A percentile compares a stretch with the other conserved stretches of the same genome.
These are phyloP conservation scores for Magnolia kwangsiensis DNA, from an alignment of 164 flowering plant species.

Conservation along the genomic window DNA sequence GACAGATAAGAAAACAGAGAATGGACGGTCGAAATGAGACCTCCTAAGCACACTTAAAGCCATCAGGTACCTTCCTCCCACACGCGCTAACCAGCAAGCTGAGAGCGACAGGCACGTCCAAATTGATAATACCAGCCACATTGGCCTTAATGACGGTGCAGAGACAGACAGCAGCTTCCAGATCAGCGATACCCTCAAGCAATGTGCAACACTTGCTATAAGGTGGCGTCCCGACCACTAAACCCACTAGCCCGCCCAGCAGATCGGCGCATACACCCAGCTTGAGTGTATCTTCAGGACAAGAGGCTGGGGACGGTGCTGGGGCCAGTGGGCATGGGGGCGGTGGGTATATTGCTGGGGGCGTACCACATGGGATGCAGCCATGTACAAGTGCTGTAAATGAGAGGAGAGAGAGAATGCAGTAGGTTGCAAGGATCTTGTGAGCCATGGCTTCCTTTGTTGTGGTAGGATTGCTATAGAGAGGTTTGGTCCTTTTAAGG, in stretches of 20 bases:
- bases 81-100: constrained; percentile 41
- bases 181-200: constrained; percentile 43
- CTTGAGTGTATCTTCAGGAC: constrained; percentile 53
- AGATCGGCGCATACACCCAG: constrained; percentile 49
- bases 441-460: not conserved
- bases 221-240: constrained; percentile 24
- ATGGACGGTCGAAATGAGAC: not conserved
- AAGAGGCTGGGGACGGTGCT: constrained; percentile 16
- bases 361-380: constrained; percentile 1
- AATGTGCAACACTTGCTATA: constrained; percentile 42
- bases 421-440: not conserved
- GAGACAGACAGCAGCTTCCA: constrained; percentile 49
- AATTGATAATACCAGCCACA: constrained; percentile 40
- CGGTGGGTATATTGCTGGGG: constrained; percentile 6
- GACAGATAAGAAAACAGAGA: not conserved
- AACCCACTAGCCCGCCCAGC: constrained; percentile 26
- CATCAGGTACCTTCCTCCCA: constrained; percentile 38
- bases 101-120: constrained; percentile 41
- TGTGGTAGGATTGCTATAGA: not conserved
- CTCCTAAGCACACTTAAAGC: constrained; percentile 37
- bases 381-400: not conserved
- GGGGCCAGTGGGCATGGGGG: constrained; percentile 9
- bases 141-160: constrained; percentile 60
- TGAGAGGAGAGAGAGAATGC: not conserved
- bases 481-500: not conserved